Evolutionary conservation across 768 basidiomycete species (phyloP), one percentile per base, ranked within the genome.

Genomic region (Jaapia argillacea): DNA sequence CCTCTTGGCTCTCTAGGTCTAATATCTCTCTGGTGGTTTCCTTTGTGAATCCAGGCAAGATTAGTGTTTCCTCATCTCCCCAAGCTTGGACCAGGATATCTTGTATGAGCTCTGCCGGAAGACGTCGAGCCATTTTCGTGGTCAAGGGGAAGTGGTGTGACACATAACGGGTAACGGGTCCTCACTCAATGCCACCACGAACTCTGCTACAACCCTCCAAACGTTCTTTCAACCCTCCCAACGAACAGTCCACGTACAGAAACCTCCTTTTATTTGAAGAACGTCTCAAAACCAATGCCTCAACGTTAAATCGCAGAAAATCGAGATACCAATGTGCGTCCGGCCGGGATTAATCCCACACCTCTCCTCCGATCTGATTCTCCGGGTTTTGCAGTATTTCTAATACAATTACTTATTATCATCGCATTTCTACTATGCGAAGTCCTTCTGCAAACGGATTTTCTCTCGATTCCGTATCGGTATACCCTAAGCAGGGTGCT

Each of bases 211-310:
- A 10, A 16, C 28, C 28, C 28, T 10, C 28, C 28, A 33, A 21
- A 31, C 53, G 57, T 26, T 63, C 71, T 1, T 80, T 69, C 55
- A 58, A 70, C 48, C 86, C 89, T 0, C 65, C 81, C 27, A 78
- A 78, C 54, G 91, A 93, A 59, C 70, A 70, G 41, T 71, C 82
- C 10, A 92, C 91, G 1, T 89, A 85, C 60, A 70, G 85, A 36
- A 94, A 99, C 58, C 67, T 99, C 12, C 72, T 97, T 20, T 67
- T 90, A 36, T 97, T 98, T 47, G 94, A 99, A 64, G 93, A 97
- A 58, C 74, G 94, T n/a, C 77, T 99, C 46, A 96, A 96, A 67
- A 84, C 85, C 16, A 97, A 85, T 56, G 90, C 89, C 4, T 75
- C 82, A n/a, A 75, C 71, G 47, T 68, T 93, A 13, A 82, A 85